Evolutionary conservation across 2,329 filamentous ascomycete genomes (phyloP).

Genomic region (Fusarium hostae): DNA sequence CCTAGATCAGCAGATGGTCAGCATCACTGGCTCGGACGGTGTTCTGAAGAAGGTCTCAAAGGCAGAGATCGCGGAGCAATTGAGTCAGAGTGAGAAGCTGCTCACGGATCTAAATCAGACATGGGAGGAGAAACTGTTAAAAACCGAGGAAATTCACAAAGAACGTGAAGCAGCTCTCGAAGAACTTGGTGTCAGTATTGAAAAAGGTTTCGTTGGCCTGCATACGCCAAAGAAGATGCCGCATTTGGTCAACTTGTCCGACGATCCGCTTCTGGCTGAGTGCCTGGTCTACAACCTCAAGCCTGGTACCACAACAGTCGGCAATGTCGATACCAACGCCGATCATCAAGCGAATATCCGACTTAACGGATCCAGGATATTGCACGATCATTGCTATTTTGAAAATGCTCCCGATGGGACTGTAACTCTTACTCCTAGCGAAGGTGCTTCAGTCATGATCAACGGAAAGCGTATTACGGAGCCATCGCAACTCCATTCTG

Average conservation of each 20-base stretch:
- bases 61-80: constrained; percentile 95
- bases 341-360: constrained; percentile 85
- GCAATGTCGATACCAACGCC: constrained; percentile 87
- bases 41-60: constrained; percentile 95
- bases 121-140: constrained; percentile 95
- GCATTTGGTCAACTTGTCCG: constrained; percentile 97
- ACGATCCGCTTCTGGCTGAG: constrained; percentile 91
- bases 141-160: constrained; percentile 97
- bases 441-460: constrained; percentile 97
- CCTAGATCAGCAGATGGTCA: constrained; percentile 94
- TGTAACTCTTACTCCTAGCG: constrained; percentile 89
- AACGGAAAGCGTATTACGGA: constrained; percentile 92
- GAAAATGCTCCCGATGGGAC: constrained; percentile 88
- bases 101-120: constrained; percentile 97
- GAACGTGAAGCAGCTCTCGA: constrained; percentile 94
- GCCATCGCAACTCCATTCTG: constrained; percentile 86
- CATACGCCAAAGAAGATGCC: constrained; percentile 99
- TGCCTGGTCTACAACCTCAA: constrained; percentile 99
- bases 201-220: constrained; percentile 95
- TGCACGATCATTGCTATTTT: constrained; percentile 92
- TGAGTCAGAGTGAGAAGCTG: constrained; percentile 95
- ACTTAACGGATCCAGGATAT: constrained; percentile 91
- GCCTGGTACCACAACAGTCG: constrained; percentile 91
- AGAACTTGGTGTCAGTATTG: constrained; percentile 97
- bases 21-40: constrained; percentile 87